Conservation (phyloP, 257 asterid species). For the Pogostemon cablin region DNA sequence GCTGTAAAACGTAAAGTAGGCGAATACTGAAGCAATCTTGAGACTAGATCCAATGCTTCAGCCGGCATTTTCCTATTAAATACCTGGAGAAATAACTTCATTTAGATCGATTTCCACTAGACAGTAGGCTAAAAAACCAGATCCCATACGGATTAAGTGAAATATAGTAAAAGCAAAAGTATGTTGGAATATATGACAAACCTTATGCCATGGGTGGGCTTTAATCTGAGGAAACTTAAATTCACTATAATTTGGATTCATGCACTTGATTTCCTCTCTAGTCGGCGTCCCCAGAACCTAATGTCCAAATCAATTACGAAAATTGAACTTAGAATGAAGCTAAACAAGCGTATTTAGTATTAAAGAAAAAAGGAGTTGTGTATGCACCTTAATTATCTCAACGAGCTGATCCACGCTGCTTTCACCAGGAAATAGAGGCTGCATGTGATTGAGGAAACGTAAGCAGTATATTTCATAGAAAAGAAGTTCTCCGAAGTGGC, state of each 20-base stretch:
- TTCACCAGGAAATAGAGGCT: conserved; percentile 98
- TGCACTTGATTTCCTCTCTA: conserved; percentile 65
- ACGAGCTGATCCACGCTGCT: conserved; percentile 93
- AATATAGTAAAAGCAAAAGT: neutral
- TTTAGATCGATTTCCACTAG: conserved; percentile 1
- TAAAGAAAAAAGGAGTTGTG: neutral
- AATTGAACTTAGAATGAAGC: neutral
- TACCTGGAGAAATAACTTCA: conserved; percentile 40
- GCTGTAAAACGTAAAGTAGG: conserved; percentile 55
- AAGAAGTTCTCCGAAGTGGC: neutral
- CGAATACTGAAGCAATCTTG: conserved; percentile 60
- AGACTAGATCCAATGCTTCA: conserved; percentile 54
- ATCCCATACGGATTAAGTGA: neutral
- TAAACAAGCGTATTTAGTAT: neutral
- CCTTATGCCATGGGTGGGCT: conserved; percentile 71
- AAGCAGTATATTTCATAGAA: conserved; percentile 1
- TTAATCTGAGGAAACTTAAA: conserved; percentile 58
- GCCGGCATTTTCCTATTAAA: conserved; percentile 48
- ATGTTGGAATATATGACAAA: conserved; percentile 23
- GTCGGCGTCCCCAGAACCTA: conserved; percentile 67
- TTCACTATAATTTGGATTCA: conserved; percentile 60
- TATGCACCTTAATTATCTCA: conserved; percentile 81
- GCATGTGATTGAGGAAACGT: conserved; percentile 32
- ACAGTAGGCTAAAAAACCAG: no score
- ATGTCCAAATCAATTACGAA: conserved; percentile 8